Conservation (phyloP, 202 grass and related monocot genomes). For the Dendrocalamus latiflorus region DNA sequence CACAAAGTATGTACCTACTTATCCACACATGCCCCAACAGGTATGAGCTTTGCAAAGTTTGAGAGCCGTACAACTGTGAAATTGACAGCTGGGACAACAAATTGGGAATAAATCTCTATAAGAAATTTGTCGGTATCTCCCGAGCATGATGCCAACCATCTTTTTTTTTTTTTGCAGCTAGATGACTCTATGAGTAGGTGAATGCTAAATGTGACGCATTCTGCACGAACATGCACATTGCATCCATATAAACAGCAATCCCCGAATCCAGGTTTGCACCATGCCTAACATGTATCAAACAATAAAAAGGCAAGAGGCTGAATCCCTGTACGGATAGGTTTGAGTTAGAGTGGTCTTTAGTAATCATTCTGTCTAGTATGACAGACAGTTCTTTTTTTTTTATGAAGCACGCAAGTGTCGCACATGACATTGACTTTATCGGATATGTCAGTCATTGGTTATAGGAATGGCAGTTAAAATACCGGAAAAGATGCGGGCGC, state of each 20-base stretch:
- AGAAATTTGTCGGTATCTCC: not conserved
- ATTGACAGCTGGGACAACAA: not conserved
- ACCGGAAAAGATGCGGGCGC: too few species aligned
- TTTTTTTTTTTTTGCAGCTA: not conserved
- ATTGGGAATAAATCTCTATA: not conserved
- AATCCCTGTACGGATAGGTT: too few species aligned
- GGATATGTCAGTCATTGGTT: not conserved
- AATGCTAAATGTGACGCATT: not conserved
- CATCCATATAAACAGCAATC: too few species aligned
- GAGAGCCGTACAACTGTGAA: not conserved
- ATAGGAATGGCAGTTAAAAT: not conserved
- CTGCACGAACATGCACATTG: too few species aligned
- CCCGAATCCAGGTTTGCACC: not conserved
- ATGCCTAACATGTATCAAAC: conserved; percentile 1
- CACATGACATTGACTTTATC: not conserved
- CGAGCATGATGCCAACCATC: too few species aligned
- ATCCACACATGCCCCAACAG: not conserved
- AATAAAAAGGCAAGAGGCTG: not conserved
- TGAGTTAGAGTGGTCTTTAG: too few species aligned
- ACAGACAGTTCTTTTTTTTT: too few species aligned
- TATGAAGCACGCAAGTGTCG: not conserved
- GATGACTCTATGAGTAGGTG: not conserved
- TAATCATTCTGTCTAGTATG: not conserved
- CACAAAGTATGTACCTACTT: not conserved
- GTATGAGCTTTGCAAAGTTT: not conserved